These are phyloP conservation scores for Pseudohalonectria lignicola DNA, from an alignment of 2,329 filamentous ascomycete genomes.

Conservation along the genomic window DNA sequence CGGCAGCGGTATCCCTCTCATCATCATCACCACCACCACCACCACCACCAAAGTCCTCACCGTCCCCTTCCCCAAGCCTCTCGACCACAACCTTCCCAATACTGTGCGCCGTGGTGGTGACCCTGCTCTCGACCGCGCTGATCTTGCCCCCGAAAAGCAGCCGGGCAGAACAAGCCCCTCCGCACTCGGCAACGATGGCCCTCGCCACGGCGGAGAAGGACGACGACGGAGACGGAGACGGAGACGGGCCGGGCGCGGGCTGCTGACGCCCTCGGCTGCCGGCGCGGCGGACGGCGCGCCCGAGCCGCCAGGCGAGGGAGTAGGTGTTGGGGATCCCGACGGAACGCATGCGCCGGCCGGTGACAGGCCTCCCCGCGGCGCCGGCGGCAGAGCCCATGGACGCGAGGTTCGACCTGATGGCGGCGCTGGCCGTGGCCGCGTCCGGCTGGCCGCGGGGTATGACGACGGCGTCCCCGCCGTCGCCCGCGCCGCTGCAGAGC, in stretches of 20 bases:
- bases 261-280: slow-evolving; percentile 21
- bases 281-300: slow-evolving; percentile 46
- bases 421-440: slow-evolving; percentile 22
- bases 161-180: slow-evolving; percentile 38
- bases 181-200: slow-evolving; percentile 46
- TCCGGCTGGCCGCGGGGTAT: slow-evolving; percentile 10
- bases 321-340: slow-evolving; percentile 41
- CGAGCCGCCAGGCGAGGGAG: slow-evolving; percentile 47
- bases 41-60: slow-evolving; percentile 27
- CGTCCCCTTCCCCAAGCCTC: slow-evolving; percentile 29
- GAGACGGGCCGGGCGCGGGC: slow-evolving; percentile 17
- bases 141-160: slow-evolving; percentile 57
- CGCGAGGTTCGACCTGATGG: slow-evolving; percentile 40
- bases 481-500: slow-evolving; percentile 12
- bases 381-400: slow-evolving; percentile 39
- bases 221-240: slow-evolving; percentile 16
- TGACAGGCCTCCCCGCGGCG: slow-evolving; percentile 35
- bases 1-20: slow-evolving; percentile 33
- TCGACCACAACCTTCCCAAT: slow-evolving; percentile 50
- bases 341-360: slow-evolving; percentile 34
- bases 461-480: slow-evolving; percentile 10
- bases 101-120: slow-evolving; percentile 43
- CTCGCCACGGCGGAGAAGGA: slow-evolving; percentile 39
- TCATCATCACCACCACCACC: slow-evolving; percentile 62
- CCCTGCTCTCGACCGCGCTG: slow-evolving; percentile 41